Evolutionary conservation across 192 early-diverging fungal species (phyloP), one percentile per base, ranked within the genome.

Genomic region (Coemansia sp.): DNA sequence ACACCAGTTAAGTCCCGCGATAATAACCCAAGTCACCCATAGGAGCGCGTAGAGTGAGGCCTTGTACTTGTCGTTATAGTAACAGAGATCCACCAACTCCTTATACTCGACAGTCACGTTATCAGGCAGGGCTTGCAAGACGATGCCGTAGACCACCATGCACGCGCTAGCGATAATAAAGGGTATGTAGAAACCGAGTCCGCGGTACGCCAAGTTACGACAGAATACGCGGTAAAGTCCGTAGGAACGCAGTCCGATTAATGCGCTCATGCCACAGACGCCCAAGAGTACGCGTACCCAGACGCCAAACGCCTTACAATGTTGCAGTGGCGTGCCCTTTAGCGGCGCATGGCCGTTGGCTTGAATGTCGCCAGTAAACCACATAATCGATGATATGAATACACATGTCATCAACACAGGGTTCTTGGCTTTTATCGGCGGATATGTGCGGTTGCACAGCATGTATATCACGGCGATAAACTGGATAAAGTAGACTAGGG

Each of bases 371-470:
- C 84, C 79, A 20, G 79, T 59, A 44, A 78, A 86, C 76, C 77
- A 86, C 13, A 86, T 70, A 24, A 79, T 68, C 63, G 78, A 67
- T 0, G 70, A 55, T 1, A 79, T 36, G 49, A 82, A 33, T 42
- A 68, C 71, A 13, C 66, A 60, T 12, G 68, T 68, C 84, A 86
- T 86, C 24, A 86, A 66, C 2, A 73, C 63, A 15, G 75, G 80
- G 49, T 86, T 79, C 51, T 86, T 86, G 55, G 84, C 78, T 51
- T 86, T 86, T 40, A 86, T 69, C 47, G 84, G 84, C 57, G 84
- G 71, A 67, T 82, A 86, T 46, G 64, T 75, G 57, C 79, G 77
- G 62, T 86, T 82, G 60, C 63, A 73, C 1, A 86, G 46, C n/a
- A 82, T 64, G 42, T 72, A 86, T 1, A n/a, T 41, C 12, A 76